Evolutionary conservation across 805 yeast species (phyloP).

Genomic region (Schizosaccharomyces pombe): DNA sequence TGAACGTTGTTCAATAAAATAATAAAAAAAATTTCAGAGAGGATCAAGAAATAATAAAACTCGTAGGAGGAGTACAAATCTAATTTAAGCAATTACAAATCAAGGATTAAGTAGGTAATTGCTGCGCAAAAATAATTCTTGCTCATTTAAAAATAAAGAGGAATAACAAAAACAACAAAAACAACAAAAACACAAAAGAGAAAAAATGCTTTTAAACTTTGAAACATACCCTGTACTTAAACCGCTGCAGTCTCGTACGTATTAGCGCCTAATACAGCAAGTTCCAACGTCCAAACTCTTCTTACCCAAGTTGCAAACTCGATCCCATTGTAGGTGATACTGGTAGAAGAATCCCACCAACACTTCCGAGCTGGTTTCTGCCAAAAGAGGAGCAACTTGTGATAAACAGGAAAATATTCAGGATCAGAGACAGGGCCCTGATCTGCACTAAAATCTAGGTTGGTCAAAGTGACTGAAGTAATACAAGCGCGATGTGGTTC

Average conservation of each 20-base stretch:
- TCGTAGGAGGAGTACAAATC: too few relatives aligned
- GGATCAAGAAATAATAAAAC: too few relatives aligned
- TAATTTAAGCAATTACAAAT: too few relatives aligned
- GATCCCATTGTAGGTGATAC: background rate
- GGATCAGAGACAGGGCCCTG: background rate
- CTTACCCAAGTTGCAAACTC: background rate
- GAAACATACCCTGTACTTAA: too few relatives aligned
- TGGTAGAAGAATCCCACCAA: slow-evolving; percentile 51
- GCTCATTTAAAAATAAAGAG: too few relatives aligned
- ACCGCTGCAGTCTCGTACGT: background rate
- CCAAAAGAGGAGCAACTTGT: slow-evolving; percentile 68
- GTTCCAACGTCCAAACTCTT: background rate
- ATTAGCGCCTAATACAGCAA: background rate
- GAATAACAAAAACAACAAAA: too few relatives aligned
- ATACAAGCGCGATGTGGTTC: slow-evolving; percentile 26
- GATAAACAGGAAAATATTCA: slow-evolving; percentile 14
- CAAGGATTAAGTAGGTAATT: too few relatives aligned
- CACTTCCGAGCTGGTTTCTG: slow-evolving; percentile 91
- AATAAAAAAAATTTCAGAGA: too few relatives aligned
- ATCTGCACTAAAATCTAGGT: background rate
- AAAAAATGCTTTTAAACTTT: too few relatives aligned
- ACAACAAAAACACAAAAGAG: too few relatives aligned
- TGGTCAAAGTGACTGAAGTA: background rate
- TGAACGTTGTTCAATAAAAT: too few relatives aligned
- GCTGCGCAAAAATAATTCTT: too few relatives aligned